Conservation (phyloP, 345 rosid species). For the Xanthoceras sorbifolium region DNA sequence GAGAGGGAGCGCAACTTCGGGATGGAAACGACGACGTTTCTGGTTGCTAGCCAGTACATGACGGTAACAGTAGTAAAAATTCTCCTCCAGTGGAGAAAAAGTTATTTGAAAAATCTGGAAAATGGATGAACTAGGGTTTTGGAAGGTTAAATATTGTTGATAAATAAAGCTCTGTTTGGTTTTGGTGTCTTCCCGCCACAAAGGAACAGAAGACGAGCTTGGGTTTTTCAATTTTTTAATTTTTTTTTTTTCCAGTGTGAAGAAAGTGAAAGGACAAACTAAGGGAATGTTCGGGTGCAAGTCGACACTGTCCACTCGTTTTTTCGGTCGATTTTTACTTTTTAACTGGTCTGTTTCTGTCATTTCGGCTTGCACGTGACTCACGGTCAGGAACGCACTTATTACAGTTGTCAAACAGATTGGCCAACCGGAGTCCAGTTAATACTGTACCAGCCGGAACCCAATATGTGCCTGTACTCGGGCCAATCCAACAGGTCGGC, state of each 20-base stretch:
- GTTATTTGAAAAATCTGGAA: not conserved
- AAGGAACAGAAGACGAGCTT: not conserved
- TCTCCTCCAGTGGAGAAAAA: not conserved
- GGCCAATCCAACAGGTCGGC: too few relatives aligned
- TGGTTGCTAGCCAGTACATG: conserved; percentile 74
- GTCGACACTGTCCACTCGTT: not conserved
- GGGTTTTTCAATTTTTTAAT: not conserved
- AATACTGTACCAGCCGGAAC: too few relatives aligned
- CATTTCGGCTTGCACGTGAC: too few relatives aligned
- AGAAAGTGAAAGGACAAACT: conserved; percentile 4
- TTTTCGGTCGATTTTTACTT: not conserved
- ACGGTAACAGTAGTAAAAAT: not conserved
- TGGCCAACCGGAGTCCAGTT: too few relatives aligned
- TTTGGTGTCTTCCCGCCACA: conserved; percentile 18
- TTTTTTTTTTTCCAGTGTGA: not conserved
- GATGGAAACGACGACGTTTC: conserved; percentile 62
- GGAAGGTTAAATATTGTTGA: not conserved
- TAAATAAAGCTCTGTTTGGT: not conserved
- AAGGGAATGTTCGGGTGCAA: not conserved
- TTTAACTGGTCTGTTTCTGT: too few relatives aligned
- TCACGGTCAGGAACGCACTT: too few relatives aligned
- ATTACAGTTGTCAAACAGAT: too few relatives aligned
- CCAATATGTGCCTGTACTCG: too few relatives aligned
- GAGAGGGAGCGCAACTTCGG: conserved; percentile 67
- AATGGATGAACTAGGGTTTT: conserved; percentile 13